phyloP scores from a whole-genome alignment of 768 basidiomycete genomes.

The Hygrocybe punicea region DNA sequence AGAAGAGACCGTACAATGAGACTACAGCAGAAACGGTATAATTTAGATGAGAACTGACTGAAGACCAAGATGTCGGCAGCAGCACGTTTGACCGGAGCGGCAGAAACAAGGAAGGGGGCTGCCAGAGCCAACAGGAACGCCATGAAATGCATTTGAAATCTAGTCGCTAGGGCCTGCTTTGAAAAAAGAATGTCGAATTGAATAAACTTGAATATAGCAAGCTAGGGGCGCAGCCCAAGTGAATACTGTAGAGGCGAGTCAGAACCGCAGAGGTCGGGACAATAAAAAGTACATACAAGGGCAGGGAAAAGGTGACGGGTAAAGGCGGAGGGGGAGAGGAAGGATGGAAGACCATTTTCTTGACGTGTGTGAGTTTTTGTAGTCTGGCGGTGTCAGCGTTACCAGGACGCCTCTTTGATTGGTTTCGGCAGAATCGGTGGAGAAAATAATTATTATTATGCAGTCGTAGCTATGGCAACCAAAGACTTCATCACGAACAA shows the following conservation, averaged over 20 bases:
- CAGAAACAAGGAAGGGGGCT: slow-evolving; percentile 45
- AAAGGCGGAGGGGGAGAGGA: neutral
- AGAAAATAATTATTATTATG: too few species aligned
- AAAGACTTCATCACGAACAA: too few species aligned
- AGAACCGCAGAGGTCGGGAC: slow-evolving; percentile 1
- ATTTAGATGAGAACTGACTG: slow-evolving; percentile 42
- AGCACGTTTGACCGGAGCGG: slow-evolving; percentile 46
- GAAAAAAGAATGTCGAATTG: slow-evolving; percentile 21
- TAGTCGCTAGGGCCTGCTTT: slow-evolving; percentile 42
- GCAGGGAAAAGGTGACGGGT: neutral
- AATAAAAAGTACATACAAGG: slow-evolving; percentile 31
- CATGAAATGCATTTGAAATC: slow-evolving; percentile 46
- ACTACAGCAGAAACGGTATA: neutral
- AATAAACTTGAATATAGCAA: slow-evolving; percentile 21
- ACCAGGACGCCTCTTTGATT: too few species aligned
- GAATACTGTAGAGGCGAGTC: slow-evolving; percentile 6
- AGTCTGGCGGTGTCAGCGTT: too few species aligned
- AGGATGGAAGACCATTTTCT: neutral
- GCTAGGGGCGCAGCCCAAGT: slow-evolving; percentile 64
- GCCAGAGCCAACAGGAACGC: slow-evolving; percentile 42
- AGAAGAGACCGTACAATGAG: neutral
- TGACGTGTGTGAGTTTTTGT: neutral
- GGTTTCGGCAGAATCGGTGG: too few species aligned
- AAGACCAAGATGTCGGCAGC: slow-evolving; percentile 55
- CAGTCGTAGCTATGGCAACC: too few species aligned